Base-by-base conservation (phyloP, 2,329 filamentous ascomycete species). In the Ceratocystis smalleyi region DNA sequence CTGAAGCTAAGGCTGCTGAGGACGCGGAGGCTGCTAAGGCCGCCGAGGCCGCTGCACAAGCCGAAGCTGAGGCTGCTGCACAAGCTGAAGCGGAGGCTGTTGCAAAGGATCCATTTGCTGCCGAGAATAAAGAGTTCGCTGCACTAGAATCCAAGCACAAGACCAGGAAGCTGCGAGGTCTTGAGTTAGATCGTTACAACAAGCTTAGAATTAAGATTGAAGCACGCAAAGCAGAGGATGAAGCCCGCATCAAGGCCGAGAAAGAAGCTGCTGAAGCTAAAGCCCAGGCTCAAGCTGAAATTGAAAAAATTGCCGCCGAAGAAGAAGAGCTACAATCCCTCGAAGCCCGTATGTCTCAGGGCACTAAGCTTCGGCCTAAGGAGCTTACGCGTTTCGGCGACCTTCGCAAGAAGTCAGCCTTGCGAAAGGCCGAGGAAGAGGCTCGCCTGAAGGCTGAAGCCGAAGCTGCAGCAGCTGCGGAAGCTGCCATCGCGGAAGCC, bases 81-180 rank as follows among this genome's bases (percentile, higher is more conserved):
- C 51, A 55, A 10, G 45, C 45, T 27, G 57, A 43, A 6, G 64
- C 51, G n/a, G 22, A 57, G 32, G 49, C 30, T 24, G 6, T 12
- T 24, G 54, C 51, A 5, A 49, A 57, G 22, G 59, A 66, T 51
- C 62, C 62, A 3, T 64, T 64, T 57, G 65, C 62, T 6, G 78
- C 75, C 1, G 79, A 80, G 68, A 82, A 81, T 72, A 83, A 79
- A 72, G 86, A 86, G 73, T 78, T 78, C 68, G 76, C 76, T 43
- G 73, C 74, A 40, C 77, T 78, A 67, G 72, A 75, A 35, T 74
- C 76, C 0, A 70, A 68, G 64, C 76, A 76, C 60, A 64, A 67
- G 10, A 43, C 68, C 77, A 74, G 73, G 8, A 72, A 69, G 27
- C 27, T 66, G 15, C 57, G 57, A 3, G 65, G 65, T 15, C n/a